Percentiles rank a stretch among this genome's conserved stretches.
Evolutionary conservation across 139 green algal genomes (phyloP).

Genomic region (Raphidocelis subcapitata): DNA sequence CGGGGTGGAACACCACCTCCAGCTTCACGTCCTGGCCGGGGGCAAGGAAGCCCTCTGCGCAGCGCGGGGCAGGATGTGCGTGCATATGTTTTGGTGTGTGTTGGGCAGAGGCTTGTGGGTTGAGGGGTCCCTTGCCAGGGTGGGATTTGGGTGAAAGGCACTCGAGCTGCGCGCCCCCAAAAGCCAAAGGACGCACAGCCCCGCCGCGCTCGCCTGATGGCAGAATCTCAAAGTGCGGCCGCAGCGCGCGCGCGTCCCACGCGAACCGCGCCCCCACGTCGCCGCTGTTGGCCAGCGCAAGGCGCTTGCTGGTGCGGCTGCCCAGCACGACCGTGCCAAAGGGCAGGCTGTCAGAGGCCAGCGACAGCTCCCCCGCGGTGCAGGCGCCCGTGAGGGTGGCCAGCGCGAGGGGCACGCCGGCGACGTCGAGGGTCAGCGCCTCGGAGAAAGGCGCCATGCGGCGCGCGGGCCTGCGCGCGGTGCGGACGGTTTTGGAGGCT

Average conservation of each 20-base stretch:
- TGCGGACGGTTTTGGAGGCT: background rate
- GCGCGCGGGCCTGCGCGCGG: slow-evolving; percentile 23
- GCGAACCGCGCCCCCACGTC: slow-evolving; percentile 70
- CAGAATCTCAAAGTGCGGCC: slow-evolving; percentile 63
- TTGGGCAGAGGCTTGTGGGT: too few species aligned
- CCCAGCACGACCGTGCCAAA: slow-evolving; percentile 75
- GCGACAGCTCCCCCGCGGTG: slow-evolving; percentile 65
- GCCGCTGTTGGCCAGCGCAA: slow-evolving; percentile 77
- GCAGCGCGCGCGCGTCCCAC: slow-evolving; percentile 52
- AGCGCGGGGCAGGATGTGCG: too few species aligned
- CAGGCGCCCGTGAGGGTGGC: slow-evolving; percentile 63
- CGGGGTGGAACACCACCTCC: slow-evolving; percentile 81
- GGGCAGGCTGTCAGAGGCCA: slow-evolving; percentile 65
- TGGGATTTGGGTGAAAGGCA: too few species aligned
- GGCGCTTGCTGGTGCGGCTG: slow-evolving; percentile 52
- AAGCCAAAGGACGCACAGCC: too few species aligned
- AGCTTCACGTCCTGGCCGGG: slow-evolving; percentile 72
- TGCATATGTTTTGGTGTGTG: too few species aligned
- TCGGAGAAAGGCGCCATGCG: slow-evolving; percentile 59
- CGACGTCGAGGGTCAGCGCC: slow-evolving; percentile 51
- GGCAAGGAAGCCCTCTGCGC: slow-evolving; percentile 59
- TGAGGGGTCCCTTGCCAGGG: too few species aligned
- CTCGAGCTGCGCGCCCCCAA: too few species aligned
- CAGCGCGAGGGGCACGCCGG: slow-evolving; percentile 47
- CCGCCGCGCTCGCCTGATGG: slow-evolving; percentile 29